Conservation (phyloP, 345 rosid species). For the Acer negundo region DNA sequence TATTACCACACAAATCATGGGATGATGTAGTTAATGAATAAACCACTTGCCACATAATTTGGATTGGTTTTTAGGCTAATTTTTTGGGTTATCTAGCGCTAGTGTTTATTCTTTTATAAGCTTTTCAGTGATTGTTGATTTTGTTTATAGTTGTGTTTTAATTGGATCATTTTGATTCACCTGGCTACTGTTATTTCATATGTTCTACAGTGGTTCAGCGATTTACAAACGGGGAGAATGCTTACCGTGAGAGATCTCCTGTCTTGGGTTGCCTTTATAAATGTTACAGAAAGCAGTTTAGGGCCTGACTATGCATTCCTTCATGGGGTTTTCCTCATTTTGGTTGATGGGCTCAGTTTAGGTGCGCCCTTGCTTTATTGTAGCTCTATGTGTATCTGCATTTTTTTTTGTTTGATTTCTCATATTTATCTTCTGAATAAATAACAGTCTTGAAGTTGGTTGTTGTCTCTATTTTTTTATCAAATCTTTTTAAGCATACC, state of each 20-base stretch:
- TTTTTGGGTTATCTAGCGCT: no score
- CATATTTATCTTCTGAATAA: background rate
- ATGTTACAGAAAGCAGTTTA: constrained; percentile 51
- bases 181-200: constrained; percentile 22
- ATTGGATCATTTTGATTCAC: constrained; percentile 15
- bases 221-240: constrained; percentile 66
- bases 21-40: no score
- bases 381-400: background rate
- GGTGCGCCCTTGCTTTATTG: constrained; percentile 43
- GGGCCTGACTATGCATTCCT: constrained; percentile 63
- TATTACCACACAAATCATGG: no score
- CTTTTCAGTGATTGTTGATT: constrained; percentile 1
- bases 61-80: no score
- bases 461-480: no score
- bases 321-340: constrained; percentile 90
- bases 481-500: no score
- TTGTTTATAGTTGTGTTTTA: background rate
- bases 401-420: background rate
- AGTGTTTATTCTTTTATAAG: background rate
- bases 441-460: background rate
- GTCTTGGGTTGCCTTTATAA: constrained; percentile 81
- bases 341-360: constrained; percentile 89
- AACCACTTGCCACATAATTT: no score
- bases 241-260: constrained; percentile 95
- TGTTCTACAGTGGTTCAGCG: constrained; percentile 75